A percentile compares a stretch with the other conserved stretches of the same genome.
Evolutionary conservation across 106 monocot genomes (phyloP).

Genomic region (Gastrodia elata): DNA sequence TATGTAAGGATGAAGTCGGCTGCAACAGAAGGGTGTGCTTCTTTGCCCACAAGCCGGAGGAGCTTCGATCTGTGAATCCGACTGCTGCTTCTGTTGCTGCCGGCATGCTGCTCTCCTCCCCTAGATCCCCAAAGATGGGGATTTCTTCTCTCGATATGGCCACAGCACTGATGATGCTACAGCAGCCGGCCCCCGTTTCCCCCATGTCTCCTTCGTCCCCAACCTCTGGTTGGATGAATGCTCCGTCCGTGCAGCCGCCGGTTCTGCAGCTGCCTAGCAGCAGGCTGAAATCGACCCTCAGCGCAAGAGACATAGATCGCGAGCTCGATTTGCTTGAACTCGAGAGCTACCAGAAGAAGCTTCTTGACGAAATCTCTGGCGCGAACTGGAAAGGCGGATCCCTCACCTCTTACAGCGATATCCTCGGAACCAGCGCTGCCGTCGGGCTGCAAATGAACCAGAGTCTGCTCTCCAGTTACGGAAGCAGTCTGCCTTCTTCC

Average conservation of each 20-base stretch:
- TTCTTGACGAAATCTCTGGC: slow-evolving; percentile 23
- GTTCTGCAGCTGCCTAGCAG: slow-evolving; percentile 25
- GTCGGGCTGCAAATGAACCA: slow-evolving; percentile 19
- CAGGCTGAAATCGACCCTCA: slow-evolving; percentile 37
- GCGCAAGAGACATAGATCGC: slow-evolving; percentile 27
- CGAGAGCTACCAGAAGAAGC: slow-evolving; percentile 29
- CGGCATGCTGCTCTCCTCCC: slow-evolving; percentile 16
- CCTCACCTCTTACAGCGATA: slow-evolving; percentile 16
- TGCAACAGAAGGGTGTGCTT: slow-evolving; percentile 54
- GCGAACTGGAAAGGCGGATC: slow-evolving; percentile 11
- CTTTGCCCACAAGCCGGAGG: slow-evolving; percentile 67
- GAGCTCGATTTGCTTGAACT: slow-evolving; percentile 32
- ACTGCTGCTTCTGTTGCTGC: slow-evolving; percentile 21
- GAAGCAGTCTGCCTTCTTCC: slow-evolving; percentile 30
- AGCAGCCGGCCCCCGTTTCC: slow-evolving; percentile 19
- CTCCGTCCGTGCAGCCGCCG: slow-evolving; percentile 15
- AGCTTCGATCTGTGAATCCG: slow-evolving; percentile 35
- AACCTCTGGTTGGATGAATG: slow-evolving; percentile 27
- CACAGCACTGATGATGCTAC: slow-evolving; percentile 30
- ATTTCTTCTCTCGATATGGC: slow-evolving; percentile 33
- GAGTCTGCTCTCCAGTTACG: slow-evolving; percentile 26
- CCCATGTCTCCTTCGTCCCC: slow-evolving; percentile 21
- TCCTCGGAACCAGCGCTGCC: slow-evolving; percentile 15
- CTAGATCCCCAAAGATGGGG: slow-evolving; percentile 19
- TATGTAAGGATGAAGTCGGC: slow-evolving; percentile 50